Conservation (phyloP, 352 stramenopile species). For the Globisporangium cystogenes region DNA sequence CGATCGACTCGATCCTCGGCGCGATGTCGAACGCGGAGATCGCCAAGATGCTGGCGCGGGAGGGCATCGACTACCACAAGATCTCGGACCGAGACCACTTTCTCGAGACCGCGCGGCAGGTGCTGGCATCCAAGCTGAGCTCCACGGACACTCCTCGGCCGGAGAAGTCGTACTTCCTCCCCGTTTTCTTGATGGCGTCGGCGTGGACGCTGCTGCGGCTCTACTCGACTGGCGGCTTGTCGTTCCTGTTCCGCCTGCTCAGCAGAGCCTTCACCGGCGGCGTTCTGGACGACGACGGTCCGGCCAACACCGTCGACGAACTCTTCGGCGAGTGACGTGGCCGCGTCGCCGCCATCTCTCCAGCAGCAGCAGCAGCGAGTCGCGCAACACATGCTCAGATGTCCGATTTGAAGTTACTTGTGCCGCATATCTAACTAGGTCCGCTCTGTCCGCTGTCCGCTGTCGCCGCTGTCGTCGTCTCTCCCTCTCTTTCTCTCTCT, state of each 20-base stretch:
- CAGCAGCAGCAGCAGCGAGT: no score
- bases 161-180: conserved; percentile 44
- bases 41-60: conserved; percentile 41
- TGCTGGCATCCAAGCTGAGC: conserved; percentile 54
- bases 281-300: background rate
- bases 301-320: conserved; percentile 1
- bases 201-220: conserved; percentile 64
- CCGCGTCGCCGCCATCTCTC: background rate
- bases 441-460: background rate
- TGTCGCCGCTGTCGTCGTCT: background rate
- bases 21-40: conserved; percentile 75
- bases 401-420: conserved; percentile 4
- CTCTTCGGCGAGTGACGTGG: conserved; percentile 11
- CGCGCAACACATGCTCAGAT: background rate
- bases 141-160: conserved; percentile 4
- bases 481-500: background rate
- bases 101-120: conserved; percentile 63
- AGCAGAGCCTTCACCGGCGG: background rate
- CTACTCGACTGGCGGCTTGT: conserved; percentile 61
- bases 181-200: conserved; percentile 48
- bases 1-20: conserved; percentile 65
- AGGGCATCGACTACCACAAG: conserved; percentile 75
- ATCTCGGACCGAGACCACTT: conserved; percentile 71
- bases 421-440: conserved; percentile 12
- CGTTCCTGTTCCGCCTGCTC: conserved; percentile 6